Base-by-base conservation (phyloP, 2,329 filamentous ascomycete species). In the Fusarium albosuccineum region DNA sequence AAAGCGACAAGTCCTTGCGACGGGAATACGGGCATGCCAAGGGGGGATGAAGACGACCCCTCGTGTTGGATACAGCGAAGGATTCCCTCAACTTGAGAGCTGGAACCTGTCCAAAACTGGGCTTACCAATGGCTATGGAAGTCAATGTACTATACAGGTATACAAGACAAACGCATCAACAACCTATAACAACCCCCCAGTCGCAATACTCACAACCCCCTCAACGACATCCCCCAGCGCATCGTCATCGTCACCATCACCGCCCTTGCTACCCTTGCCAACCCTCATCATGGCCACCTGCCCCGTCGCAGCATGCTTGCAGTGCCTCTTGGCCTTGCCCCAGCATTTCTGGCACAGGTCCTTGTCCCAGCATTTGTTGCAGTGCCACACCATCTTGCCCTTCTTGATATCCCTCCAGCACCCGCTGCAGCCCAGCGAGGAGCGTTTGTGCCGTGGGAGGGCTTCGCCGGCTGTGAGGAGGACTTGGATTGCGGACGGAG, bases 261-360 rank as follows among this genome's bases (percentile, higher is more conserved):
- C 22, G 7, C 46, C 46, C 1, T 16, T 17, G 2, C 33, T 34
- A 7, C 36, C 36, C n/a, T 56, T 68, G 14, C 49, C 57, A 11
- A 72, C 58, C 14, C 41, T 41, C 53, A 64, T 68, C 57, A 72
- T 64, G 11, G 51, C 36, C 8, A 70, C 60, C 26, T 66, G 66
- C 4, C 64, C 63, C 2, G 58, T 58, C 2, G 36, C 17, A 4
- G 40, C 64, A 37, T 68, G 70, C 37, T 57, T 70, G 36, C 64
- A 67, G 14, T 67, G 69, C 52, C 62, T 63, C 33, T 58, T 60
- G 5, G 50, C 44, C 36, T 53, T 49, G 16, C 45, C 62, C 67
- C 69, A 71, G 37, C 65, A 71, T 16, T 40, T 54, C 13, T 53
- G 39, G 41, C 69, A 70, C 14, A 68, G 57, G 36, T 67, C 65